Percentiles rank a stretch among this genome's conserved stretches.
phyloP scores from a whole-genome alignment of 2,329 filamentous ascomycete genomes.

The Aspergillus ibericus region DNA sequence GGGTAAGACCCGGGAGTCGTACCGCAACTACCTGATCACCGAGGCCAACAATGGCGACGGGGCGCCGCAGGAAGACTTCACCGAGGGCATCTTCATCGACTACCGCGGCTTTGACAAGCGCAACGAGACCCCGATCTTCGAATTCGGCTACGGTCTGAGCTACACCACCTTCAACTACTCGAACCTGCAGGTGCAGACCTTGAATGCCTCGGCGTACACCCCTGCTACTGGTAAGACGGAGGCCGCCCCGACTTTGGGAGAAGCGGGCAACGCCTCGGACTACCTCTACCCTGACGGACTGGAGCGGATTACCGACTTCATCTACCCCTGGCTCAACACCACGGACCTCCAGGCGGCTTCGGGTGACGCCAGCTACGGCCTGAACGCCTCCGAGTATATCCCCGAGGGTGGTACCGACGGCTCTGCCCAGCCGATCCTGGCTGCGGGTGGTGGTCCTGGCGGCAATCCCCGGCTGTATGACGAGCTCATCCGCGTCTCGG shows the following conservation, averaged over 20 bases:
- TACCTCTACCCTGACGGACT: slow-evolving; percentile 59
- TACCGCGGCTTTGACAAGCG: slow-evolving; percentile 56
- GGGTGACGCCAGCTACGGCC: slow-evolving; percentile 56
- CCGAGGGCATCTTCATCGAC: slow-evolving; percentile 62
- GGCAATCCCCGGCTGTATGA: slow-evolving; percentile 60
- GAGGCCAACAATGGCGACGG: slow-evolving; percentile 57
- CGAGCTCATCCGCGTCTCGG: slow-evolving; percentile 50
- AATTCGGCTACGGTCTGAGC: slow-evolving; percentile 62
- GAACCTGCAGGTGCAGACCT: slow-evolving; percentile 52
- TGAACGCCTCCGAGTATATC: slow-evolving; percentile 50
- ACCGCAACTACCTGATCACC: slow-evolving; percentile 58
- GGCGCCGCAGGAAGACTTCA: slow-evolving; percentile 61
- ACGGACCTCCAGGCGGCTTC: slow-evolving; percentile 56
- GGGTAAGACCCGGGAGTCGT: slow-evolving; percentile 54
- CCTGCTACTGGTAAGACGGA: slow-evolving; percentile 54
- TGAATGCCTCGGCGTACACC: slow-evolving; percentile 51
- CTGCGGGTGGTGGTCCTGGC: slow-evolving; percentile 59
- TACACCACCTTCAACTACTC: slow-evolving; percentile 65
- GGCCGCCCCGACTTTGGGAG: slow-evolving; percentile 55
- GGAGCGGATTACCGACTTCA: slow-evolving; percentile 54
- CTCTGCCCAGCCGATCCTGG: slow-evolving; percentile 55
- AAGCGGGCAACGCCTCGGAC: slow-evolving; percentile 48
- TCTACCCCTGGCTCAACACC: slow-evolving; percentile 65
- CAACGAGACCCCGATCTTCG: slow-evolving; percentile 59
- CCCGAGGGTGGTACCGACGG: slow-evolving; percentile 54